Evolutionary conservation across 768 basidiomycete genomes (phyloP), one percentile per base, ranked within the genome.

Genomic region (Hortiboletus campestris): DNA sequence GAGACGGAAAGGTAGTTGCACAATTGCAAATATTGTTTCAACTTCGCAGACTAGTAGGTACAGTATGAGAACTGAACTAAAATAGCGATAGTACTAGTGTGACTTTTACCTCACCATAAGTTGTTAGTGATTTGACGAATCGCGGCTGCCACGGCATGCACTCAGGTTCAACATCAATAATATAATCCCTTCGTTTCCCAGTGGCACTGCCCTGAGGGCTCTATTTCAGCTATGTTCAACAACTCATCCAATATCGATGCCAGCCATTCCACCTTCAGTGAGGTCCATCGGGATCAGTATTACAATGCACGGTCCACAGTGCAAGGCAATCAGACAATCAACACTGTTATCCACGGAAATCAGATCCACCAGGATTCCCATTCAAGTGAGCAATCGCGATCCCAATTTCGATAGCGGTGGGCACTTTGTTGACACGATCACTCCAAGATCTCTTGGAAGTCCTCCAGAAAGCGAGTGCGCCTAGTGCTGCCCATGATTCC

Each of bases 401-500:
- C 25, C 29, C 12, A 22, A 11, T 28, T 14, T 28, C 13, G 22
- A 41, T 4, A 19, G 22, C 9, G 4, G 25, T 12, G 29, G 40
- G 17, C 4, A 9, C 9, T 4, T 32, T 22, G 1, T 39, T 48
- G 28, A 45, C 46, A 13, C n/a, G 3, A 34, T 17, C 16, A 13
- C 29, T 16, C 17, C 3, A 8, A 66, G 64, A 49, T 45, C 51
- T 56, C 17, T 53, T 64, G 6, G 56, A 63, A 31, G 28, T 22
- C 0, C 61, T 66, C 35, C 56, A 41, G 2, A 66, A 51, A 34
- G 56, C 49, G 17, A 60, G 58, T 46, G 64, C 64, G 3, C 55
- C 49, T 1, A 63, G 65, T 31, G 64, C 64, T 35, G 42, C 62
- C 8, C 49, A 63, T 29, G 62, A 63, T 48, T 66, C 64, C 1